Conservation (phyloP, 2,329 filamentous ascomycete species). For the Xylariaceae sp. region DNA sequence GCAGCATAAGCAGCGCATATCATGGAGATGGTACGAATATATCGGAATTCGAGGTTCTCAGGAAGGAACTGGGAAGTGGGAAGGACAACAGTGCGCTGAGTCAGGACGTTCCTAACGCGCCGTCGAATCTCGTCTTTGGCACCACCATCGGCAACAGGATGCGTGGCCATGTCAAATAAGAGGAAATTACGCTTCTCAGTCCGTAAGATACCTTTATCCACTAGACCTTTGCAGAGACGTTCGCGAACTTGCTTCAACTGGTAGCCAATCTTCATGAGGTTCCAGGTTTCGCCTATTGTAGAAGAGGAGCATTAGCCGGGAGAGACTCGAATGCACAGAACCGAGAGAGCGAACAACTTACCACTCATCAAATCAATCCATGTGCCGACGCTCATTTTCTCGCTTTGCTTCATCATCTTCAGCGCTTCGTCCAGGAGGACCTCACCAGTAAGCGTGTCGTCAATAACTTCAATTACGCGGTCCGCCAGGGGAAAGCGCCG, state of each 20-base stretch:
- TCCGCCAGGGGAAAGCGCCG: slow-evolving; percentile 92
- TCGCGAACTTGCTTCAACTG: slow-evolving; percentile 99
- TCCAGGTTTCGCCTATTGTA: slow-evolving; percentile 91
- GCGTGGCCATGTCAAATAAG: slow-evolving; percentile 99
- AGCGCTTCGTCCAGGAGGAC: slow-evolving; percentile 95
- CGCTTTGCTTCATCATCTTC: slow-evolving; percentile 99
- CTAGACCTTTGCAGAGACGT: slow-evolving; percentile 92
- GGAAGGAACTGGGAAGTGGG: slow-evolving; percentile 87
- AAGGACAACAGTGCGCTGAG: slow-evolving; percentile 91
- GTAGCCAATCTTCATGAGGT: slow-evolving; percentile 99
- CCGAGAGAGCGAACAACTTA: slow-evolving; percentile 50
- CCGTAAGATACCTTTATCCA: slow-evolving; percentile 97
- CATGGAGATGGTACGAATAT: slow-evolving; percentile 90
- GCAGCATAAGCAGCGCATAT: slow-evolving; percentile 97
- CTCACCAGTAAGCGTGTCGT: slow-evolving; percentile 95
- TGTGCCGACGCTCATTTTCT: slow-evolving; percentile 99
- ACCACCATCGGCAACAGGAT: slow-evolving; percentile 93
- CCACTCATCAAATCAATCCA: slow-evolving; percentile 99
- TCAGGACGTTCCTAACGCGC: slow-evolving; percentile 90
- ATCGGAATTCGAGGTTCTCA: slow-evolving; percentile 92
- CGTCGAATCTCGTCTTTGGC: slow-evolving; percentile 97
- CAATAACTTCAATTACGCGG: slow-evolving; percentile 93
- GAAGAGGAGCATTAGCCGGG: slow-evolving; percentile 13
- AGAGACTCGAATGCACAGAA: background rate
- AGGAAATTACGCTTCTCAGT: slow-evolving; percentile 99